Percentiles rank a stretch among this genome's conserved stretches.
phyloP scores from a whole-genome alignment of 2,329 filamentous ascomycete genomes.

The Colletotrichum gloeosporioides region DNA sequence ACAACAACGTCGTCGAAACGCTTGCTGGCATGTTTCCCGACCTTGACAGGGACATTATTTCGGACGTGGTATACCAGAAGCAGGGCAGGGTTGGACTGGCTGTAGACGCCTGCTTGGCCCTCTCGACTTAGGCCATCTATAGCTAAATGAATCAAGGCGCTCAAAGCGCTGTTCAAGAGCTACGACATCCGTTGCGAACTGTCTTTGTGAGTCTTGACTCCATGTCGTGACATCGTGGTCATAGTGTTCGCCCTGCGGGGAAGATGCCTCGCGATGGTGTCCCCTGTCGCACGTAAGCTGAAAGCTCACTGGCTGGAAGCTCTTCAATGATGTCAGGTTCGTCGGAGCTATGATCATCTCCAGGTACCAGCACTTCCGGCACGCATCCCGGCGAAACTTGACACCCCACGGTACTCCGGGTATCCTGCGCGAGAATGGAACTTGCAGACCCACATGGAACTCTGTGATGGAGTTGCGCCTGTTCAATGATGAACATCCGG shows the following conservation, averaged over 20 bases:
- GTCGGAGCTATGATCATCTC: neutral
- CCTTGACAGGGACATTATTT: constrained; percentile 91
- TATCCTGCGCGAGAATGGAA: neutral
- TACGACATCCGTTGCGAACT: fast-evolving
- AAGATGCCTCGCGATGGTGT: neutral
- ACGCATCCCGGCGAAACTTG: neutral
- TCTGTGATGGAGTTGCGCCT: neutral
- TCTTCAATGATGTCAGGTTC: neutral
- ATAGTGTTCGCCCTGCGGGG: neutral
- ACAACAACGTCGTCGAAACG: constrained; percentile 91
- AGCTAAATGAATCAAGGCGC: neutral
- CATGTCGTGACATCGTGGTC: neutral
- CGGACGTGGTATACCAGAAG: constrained; percentile 95
- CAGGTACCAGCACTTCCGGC: neutral
- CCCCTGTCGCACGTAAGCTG: fast-evolving
- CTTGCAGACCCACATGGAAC: neutral
- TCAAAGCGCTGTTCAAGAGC: neutral
- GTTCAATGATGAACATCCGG: neutral
- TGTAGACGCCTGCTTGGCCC: constrained; percentile 84
- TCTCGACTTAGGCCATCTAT: constrained; percentile 48
- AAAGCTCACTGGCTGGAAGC: neutral
- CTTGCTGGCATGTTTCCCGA: constrained; percentile 96
- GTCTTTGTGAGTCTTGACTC: neutral
- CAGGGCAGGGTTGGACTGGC: constrained; percentile 87
- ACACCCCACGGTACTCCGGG: neutral